These are phyloP conservation scores for Venturia effusa DNA, from an alignment of 2,329 filamentous ascomycete species.

Conservation along the genomic window DNA sequence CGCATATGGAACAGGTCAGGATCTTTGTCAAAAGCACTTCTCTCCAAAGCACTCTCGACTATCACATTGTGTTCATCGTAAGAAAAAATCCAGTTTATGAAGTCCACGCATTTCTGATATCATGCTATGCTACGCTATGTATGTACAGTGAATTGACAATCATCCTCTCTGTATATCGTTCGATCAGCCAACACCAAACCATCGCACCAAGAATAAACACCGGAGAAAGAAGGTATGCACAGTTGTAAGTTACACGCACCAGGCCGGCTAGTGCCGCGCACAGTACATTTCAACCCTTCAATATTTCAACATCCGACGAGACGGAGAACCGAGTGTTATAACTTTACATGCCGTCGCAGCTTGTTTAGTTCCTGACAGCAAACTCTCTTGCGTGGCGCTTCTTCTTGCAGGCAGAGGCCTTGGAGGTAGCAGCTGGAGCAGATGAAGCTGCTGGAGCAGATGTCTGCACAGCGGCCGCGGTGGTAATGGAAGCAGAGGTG, in stretches of 20 bases:
- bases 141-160: not conserved
- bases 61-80: not conserved
- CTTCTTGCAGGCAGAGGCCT: not conserved
- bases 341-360: not conserved
- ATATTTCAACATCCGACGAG: not conserved
- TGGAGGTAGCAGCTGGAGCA: not conserved
- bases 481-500: not conserved
- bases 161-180: not conserved
- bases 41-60: not conserved
- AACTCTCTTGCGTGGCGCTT: conserved; percentile 2
- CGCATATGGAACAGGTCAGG: not conserved
- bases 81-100: no score
- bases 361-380: not conserved
- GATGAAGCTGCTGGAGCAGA: not conserved
- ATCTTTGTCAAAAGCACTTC: not conserved
- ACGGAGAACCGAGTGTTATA: not conserved
- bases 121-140: not conserved
- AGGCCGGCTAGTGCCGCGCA: not conserved
- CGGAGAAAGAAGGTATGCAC: not conserved
- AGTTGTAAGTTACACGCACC: not conserved
- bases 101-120: not conserved
- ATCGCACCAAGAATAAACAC: not conserved
- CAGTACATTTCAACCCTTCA: not conserved
- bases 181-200: not conserved
- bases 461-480: not conserved